Evolutionary conservation across 176 grass and related monocot species (phyloP), one percentile per base, ranked within the genome.

Genomic region (Musa schizocarpa): DNA sequence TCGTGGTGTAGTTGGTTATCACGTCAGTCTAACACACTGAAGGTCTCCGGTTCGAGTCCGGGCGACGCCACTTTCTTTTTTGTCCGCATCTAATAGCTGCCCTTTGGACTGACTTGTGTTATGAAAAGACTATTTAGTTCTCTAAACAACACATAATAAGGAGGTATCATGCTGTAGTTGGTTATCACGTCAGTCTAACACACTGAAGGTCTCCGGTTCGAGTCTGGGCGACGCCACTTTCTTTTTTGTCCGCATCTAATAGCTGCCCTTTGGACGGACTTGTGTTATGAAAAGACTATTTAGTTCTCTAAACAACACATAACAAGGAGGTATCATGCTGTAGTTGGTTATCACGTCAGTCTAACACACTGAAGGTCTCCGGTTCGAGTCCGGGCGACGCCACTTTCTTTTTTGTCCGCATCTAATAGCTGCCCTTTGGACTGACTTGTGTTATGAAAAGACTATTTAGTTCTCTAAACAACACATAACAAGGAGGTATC

Each of bases 321-420:
- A 24, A 24, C 1, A 24, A 24, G 23, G 0, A 2, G 87, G 89
- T 92, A 76, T 96, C 85, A 87, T 96, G 89, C 87, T 96, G 92
- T 96, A 96, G 89, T 96, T 96, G 90, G 90, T 96, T 90, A 92
- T 96, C 92, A 96, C 92, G 92, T 92, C 92, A 96, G 89, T 96
- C 92, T 92, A 96, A 92, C 89, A 90, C 92, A 96, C 86, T 90
- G 87, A 92, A 96, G 87, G 85, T 96, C 87, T 96, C 86, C 86
- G 92, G 88, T 96, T 96, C 92, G 72, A 89, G 13, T 16, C 84
- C 89, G 89, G 86, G 86, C 86, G 86, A 96, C 74, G 89, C 89
- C 92, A 24, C 1, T 24, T 24, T 0, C 1, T 24, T 24, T 24
- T 24, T 24, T 24, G 23, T 24, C 23, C 1, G 1, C 23, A 24